Base-by-base conservation (phyloP, 768 basidiomycete genomes). In the Psilocybe tampanensis region DNA sequence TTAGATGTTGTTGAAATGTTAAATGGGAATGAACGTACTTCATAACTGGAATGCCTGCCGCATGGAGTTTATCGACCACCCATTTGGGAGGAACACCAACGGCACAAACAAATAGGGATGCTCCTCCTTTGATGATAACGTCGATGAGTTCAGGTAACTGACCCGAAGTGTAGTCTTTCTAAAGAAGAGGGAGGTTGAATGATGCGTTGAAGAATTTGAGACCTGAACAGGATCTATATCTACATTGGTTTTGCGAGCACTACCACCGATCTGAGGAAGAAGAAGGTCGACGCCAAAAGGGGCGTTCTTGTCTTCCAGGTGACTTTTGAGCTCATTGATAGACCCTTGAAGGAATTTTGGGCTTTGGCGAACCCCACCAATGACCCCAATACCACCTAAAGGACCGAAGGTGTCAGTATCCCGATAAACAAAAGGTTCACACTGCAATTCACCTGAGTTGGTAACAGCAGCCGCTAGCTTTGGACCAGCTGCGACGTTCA, bases 401-500 rank as follows among this genome's bases (percentile, higher is more conserved):
- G 17, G n/a, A 15, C 15, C 5, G 13, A 13, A 24, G 1, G 43
- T 8, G 13, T 34, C 11, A 48, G 34, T 13, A 52, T 55, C 8
- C 50, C 22, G 52, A 44, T 33, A 41, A 15, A 17, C 29, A 18
- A 18, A 19, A 22, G 22, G 3, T 44, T 18, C 23, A n/a, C 15
- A 17, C 47, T 34, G 12, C 24, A 39, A 59, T 70, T 43, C 59
- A 79, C 89, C 94, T 19, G 94, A 84, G 66, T 95, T 95, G n/a
- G 92, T 92, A n/a, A 95, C 92, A 1, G 90, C 85, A 19, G 92
- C 94, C 18, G 93, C 93, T 8, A 95, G 75, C 71, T 80, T 88
- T 11, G 92, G 90, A 6, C 91, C 91, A 45, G 92, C 90, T 50
- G 92, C 92, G 29, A 94, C 86, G 66, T 91, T 92, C 92, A 94